Base-by-base conservation (phyloP, 2,329 filamentous ascomycete genomes). In the Neurospora sp. region DNA sequence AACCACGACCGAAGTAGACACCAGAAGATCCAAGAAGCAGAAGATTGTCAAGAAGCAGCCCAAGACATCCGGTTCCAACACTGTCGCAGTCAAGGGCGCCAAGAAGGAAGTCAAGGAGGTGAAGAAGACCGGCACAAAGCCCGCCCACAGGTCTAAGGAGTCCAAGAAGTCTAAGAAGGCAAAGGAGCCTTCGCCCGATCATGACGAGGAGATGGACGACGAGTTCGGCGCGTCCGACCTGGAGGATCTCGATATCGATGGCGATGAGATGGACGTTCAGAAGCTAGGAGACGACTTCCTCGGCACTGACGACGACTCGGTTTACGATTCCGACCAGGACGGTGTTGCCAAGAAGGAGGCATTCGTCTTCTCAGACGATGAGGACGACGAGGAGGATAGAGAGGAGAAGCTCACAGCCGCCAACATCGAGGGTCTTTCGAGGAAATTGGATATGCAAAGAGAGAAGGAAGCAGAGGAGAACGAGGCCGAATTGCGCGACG, bases 341-440 rank as follows among this genome's bases (percentile, higher is more conserved):
- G 82, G 82, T 68, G 52, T 10, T n/a, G 78, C 81, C 79, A 78
- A 85, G 81, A 78, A 86, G 74, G 80, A 79, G 72, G 82, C 86
- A 76, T 88, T 90, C 73, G 93, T 97, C 84, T 99, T 97, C 84
- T 98, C 96, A 0, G 96, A 98, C 72, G 96, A 99, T 77, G 93
- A 98, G 73, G 93, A 96, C 75, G 92, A 95, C 73, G 90, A 93
- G 68, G 94, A 91, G 0, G 93, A 96, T 76, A 90, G 89, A 5
- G 93, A 97, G 81, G 94, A 97, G 81, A 91, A 90, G 79, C 86
- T 99, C 74, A 99, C 93, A 68, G 94, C 94, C 1, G 96, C 96
- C 73, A 99, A 99, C 80, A 98, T 99, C 73, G 96, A 91, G 76
- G 96, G 96, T 71, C 83, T 99, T 70, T 94, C 95, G 69, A 86